Percentiles rank a stretch among this genome's conserved stretches.
These are phyloP conservation scores for Zasmidium cellare DNA, from an alignment of 2,329 filamentous ascomycete genomes.

Conservation along the genomic window DNA sequence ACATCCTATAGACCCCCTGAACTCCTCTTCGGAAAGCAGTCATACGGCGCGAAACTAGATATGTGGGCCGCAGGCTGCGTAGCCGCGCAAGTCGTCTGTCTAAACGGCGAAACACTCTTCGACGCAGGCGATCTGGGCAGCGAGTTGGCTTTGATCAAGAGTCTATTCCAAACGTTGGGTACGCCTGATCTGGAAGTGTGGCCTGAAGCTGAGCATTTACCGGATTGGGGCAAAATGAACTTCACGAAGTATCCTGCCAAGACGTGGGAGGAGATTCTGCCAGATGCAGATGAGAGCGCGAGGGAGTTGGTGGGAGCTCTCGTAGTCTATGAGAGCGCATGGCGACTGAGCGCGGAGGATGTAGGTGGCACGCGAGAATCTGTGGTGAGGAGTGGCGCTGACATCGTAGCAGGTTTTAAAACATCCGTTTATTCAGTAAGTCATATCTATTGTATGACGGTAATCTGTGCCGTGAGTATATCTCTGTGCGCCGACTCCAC, in stretches of 20 bases:
- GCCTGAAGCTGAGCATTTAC: constrained; percentile 73
- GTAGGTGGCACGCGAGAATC: constrained; percentile 38
- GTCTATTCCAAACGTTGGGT: constrained; percentile 88
- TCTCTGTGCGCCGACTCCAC: no score
- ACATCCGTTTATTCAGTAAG: background rate
- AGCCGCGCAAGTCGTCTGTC: constrained; percentile 70
- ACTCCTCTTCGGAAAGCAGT: constrained; percentile 77
- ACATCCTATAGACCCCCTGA: constrained; percentile 90
- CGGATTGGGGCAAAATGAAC: constrained; percentile 83
- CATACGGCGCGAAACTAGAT: constrained; percentile 73
- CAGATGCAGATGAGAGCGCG: constrained; percentile 57
- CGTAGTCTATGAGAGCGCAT: constrained; percentile 70
- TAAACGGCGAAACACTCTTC: constrained; percentile 66
- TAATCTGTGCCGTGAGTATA: no score
- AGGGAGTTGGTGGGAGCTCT: constrained; percentile 66
- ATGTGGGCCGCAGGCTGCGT: constrained; percentile 88
- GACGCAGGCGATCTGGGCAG: constrained; percentile 88
- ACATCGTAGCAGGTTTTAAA: background rate
- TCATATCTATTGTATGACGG: no score
- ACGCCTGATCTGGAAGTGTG: constrained; percentile 78
- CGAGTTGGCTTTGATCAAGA: constrained; percentile 85
- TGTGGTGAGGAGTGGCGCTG: background rate
- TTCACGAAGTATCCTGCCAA: constrained; percentile 72
- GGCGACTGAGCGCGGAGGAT: constrained; percentile 66
- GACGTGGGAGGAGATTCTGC: constrained; percentile 70